Evolutionary conservation across 768 basidiomycete genomes (phyloP).

Genomic region (Mycena haematopus): DNA sequence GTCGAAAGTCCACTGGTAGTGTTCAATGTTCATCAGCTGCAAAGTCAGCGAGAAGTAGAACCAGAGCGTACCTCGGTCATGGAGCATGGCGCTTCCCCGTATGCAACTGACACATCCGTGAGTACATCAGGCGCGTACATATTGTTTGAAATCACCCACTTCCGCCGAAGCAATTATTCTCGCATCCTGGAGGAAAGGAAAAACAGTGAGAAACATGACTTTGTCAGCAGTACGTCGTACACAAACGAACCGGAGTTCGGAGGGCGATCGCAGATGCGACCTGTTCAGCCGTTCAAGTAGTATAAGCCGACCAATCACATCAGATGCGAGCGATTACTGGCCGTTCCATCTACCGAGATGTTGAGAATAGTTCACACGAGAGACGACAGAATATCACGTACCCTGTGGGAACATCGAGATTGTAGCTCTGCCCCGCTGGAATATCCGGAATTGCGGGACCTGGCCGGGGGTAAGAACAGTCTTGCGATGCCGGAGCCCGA

Average conservation of each 20-base stretch:
- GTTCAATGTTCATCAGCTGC: neutral
- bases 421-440: neutral
- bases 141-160: constrained; percentile 1
- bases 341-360: neutral
- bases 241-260: constrained; percentile 10
- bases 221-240: neutral
- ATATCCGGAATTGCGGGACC: constrained; percentile 9
- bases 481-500: neutral
- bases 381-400: neutral
- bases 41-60: neutral
- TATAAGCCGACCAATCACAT: neutral
- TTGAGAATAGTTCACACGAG: neutral
- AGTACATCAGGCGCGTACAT: neutral
- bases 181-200: neutral
- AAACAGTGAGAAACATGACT: neutral
- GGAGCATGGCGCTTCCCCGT: constrained; percentile 15
- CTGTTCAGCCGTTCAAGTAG: no score
- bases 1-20: constrained; percentile 3
- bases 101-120: constrained; percentile 6
- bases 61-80: constrained; percentile 14
- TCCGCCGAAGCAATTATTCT: constrained; percentile 21
- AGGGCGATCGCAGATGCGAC: constrained; percentile 16
- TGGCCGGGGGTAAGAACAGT: neutral
- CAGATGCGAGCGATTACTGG: neutral
- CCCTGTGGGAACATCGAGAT: neutral